These are phyloP conservation scores for Cantharellus anzutake DNA, from an alignment of 768 basidiomycete genomes.

Conservation along the genomic window DNA sequence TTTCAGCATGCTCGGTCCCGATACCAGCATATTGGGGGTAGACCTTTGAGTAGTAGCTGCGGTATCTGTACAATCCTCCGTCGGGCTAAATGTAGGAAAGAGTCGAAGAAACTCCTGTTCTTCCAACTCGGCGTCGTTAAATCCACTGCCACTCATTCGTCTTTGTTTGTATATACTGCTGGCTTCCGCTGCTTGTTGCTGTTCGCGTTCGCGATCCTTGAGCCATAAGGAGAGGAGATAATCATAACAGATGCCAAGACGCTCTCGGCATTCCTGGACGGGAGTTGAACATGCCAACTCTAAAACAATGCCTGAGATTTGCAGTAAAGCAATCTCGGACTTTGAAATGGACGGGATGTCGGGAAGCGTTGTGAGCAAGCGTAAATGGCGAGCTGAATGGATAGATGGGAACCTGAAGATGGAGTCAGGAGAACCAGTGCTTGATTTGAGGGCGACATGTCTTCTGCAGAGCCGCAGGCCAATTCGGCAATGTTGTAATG, in stretches of 20 bases:
- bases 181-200: slow-evolving; percentile 39
- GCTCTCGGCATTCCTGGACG: neutral
- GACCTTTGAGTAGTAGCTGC: neutral
- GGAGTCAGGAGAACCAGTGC: neutral
- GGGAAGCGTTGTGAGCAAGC: neutral
- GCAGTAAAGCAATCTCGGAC: neutral
- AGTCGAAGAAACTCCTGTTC: slow-evolving; percentile 65
- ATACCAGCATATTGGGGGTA: neutral
- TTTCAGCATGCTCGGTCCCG: neutral
- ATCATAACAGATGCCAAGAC: slow-evolving; percentile 38
- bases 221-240: slow-evolving; percentile 68
- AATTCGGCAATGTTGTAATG: slow-evolving; percentile 44
- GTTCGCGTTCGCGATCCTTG: slow-evolving; percentile 52
- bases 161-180: slow-evolving; percentile 61
- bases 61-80: too few species aligned
- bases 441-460: neutral
- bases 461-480: slow-evolving; percentile 32
- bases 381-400: neutral
- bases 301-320: neutral
- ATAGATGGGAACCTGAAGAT: neutral
- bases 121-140: slow-evolving; percentile 56
- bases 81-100: slow-evolving; percentile 51
- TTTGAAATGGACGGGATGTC: neutral
- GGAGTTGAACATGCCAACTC: neutral
- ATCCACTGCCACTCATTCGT: slow-evolving; percentile 30